These are phyloP conservation scores for Eucalyptus pauciflora DNA, from an alignment of 345 rosid species.

Conservation along the genomic window DNA sequence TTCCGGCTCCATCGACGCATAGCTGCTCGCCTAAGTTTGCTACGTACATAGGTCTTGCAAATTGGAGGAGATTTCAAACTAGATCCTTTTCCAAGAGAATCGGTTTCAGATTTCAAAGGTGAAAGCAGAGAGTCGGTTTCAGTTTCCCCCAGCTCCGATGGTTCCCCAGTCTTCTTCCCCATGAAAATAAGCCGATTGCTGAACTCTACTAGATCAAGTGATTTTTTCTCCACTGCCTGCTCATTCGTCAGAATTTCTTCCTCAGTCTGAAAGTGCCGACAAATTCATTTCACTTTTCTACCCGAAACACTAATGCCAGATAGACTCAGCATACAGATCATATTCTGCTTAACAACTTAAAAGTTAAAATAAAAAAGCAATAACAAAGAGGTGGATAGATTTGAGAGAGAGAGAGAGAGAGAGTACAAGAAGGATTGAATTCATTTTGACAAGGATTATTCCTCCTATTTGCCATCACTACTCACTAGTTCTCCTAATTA, in stretches of 20 bases:
- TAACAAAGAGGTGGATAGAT: background rate
- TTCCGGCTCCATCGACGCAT: conserved; percentile 19
- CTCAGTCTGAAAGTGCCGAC: conserved; percentile 6
- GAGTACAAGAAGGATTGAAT: too few relatives aligned
- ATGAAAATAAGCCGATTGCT: background rate
- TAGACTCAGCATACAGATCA: background rate
- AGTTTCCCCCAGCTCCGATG: conserved; percentile 8
- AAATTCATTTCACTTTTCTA: background rate
- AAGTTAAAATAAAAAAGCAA: background rate
- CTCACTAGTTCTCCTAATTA: background rate
- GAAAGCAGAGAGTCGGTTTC: background rate
- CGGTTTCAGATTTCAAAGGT: background rate
- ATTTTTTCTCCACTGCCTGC: conserved; percentile 33
- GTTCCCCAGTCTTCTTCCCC: conserved; percentile 4
- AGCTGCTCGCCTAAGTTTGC: conserved; percentile 36
- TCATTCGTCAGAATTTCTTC: conserved; percentile 15
- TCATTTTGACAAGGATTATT: too few relatives aligned
- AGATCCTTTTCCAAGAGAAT: background rate
- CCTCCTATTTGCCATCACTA: too few relatives aligned
- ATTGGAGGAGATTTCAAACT: conserved; percentile 12
- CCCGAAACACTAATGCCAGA: background rate
- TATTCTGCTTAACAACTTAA: background rate
- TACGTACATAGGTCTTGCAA: conserved; percentile 26
- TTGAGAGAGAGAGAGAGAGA: too few relatives aligned
- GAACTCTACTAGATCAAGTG: conserved; percentile 7